Evolutionary conservation across 2,329 filamentous ascomycete genomes (phyloP), one percentile per base, ranked within the genome.

Genomic region (Fusarium albosuccineum): DNA sequence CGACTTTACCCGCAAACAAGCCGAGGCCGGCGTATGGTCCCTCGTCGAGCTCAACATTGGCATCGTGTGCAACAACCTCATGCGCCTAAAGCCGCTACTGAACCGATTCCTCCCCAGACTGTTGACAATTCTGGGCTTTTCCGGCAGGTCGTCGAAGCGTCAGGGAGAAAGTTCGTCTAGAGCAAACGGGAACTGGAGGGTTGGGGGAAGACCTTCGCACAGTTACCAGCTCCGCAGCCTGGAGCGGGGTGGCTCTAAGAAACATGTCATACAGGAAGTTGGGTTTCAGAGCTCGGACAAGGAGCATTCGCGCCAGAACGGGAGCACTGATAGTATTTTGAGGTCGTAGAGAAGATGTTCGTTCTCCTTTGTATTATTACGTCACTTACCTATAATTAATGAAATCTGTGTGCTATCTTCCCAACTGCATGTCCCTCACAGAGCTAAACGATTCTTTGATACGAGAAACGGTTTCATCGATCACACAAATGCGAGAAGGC

Each of bases 21-120:
- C 60, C 5, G 55, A 59, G n/a, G 55, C 50, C 6, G 60, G 55
- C 27, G 49, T 63, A 5, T 63, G 60, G 60, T 63, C 60, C 6
- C 50, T 63, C 1, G 55, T 59, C 7, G 60, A 63, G n/a, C 30
- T 63, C 4, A 59, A 59, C 27, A 50, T 63, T 30, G 60, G 60
- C 14, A 63, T 63, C 13, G 22, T 63, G 10, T 63, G 60, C 45
- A 59, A 58, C 55, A 59, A 59, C 22, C 2, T 59, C 11, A 63
- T 63, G 60, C 50, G 60, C 14, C 27, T 63, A 4, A 63, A 59
- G 29, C 60, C 55, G 2, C 58, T 63, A 16, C 39, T 63, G 26
- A 59, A 46, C 16, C 41, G 50, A 11, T 59, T 59, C 26, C 60
- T 63, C 3, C 60, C 60, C 5, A 50, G 16, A 16, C 55, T 63